Percentiles rank a stretch among this genome's conserved stretches.
These are phyloP conservation scores for Colletotrichum lini DNA, from an alignment of 2,329 filamentous ascomycete species.

Conservation along the genomic window DNA sequence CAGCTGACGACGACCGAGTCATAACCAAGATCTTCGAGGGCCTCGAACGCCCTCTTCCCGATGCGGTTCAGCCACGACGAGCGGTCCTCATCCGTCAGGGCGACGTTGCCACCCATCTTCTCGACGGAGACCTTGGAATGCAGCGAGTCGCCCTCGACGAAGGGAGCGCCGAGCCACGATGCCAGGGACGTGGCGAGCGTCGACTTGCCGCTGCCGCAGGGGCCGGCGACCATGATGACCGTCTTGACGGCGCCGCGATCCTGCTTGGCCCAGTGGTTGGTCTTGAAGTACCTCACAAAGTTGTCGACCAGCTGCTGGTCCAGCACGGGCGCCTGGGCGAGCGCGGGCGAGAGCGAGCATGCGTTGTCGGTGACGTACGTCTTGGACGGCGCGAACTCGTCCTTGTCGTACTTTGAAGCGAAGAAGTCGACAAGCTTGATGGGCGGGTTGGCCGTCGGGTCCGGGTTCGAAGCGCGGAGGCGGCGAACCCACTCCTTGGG, in stretches of 20 bases:
- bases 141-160: constrained; percentile 58
- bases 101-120: constrained; percentile 49
- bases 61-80: constrained; percentile 50
- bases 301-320: constrained; percentile 54
- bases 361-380: constrained; percentile 55
- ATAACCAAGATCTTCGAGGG: constrained; percentile 47
- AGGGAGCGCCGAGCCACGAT: constrained; percentile 48
- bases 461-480: constrained; percentile 59
- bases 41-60: constrained; percentile 44
- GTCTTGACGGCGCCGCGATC: constrained; percentile 47
- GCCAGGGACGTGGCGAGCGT: constrained; percentile 53
- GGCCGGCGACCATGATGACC: constrained; percentile 55
- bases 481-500: constrained; percentile 60
- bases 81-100: constrained; percentile 53
- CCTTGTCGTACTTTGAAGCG: constrained; percentile 51
- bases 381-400: constrained; percentile 61
- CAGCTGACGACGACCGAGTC: constrained; percentile 54
- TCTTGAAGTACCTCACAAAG: constrained; percentile 53
- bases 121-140: constrained; percentile 52
- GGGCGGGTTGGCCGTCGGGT: constrained; percentile 63
- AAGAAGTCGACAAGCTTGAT: constrained; percentile 70
- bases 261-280: constrained; percentile 55
- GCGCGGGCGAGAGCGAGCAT: constrained; percentile 60
- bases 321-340: constrained; percentile 53
- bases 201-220: constrained; percentile 59